Evolutionary conservation across 2,329 filamentous ascomycete genomes (phyloP), one percentile per base, ranked within the genome.

Genomic region (Cladophialophora chaetospira): DNA sequence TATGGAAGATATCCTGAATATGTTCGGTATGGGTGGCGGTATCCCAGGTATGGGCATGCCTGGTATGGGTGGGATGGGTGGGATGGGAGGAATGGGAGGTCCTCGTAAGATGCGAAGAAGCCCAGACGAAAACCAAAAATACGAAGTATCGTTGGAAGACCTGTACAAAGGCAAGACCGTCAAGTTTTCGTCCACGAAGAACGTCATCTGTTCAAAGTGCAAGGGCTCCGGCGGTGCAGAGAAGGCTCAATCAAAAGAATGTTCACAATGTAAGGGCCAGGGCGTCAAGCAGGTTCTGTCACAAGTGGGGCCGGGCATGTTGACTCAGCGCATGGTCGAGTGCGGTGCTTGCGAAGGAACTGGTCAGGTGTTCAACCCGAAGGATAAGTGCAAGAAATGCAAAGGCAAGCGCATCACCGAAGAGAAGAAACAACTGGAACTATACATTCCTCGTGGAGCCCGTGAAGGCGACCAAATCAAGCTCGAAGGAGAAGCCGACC

Each of bases 141-240:
- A 99, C 75, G 87, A 91, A 71, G 89, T 97, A 56, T 88, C 86
- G 2, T 77, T 99, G 58, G 94, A 97, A 72, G 94, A 99, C 74
- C 81, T 99, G 28, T 99, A 97, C 82, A 97, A 96, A 77, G 94
- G 94, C 68, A 97, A 97, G 81, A 97, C 94, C 0, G 94, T 96
- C 70, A 94, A 95, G 76, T 97, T 99, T 72, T 87, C 91, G 6
- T 94, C 89, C 69, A 95, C 92, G 69, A 97, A 97, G 79, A 93
- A 96, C 70, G 83, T 97, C 60, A 80, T 96, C 60, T 99, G 94
- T 76, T 82, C 82, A 57, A 82, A 86, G 67, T 99, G 94, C 79
- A 93, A 92, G 71, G 94, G 94, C 42, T 85, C 82, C 44, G 94
- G 94, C 36, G 94, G 89, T 63, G 97, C 95, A 75, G 89, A 96